Base-by-base conservation (phyloP, 2,329 filamentous ascomycete species). In the Diplodia scrobiculata region DNA sequence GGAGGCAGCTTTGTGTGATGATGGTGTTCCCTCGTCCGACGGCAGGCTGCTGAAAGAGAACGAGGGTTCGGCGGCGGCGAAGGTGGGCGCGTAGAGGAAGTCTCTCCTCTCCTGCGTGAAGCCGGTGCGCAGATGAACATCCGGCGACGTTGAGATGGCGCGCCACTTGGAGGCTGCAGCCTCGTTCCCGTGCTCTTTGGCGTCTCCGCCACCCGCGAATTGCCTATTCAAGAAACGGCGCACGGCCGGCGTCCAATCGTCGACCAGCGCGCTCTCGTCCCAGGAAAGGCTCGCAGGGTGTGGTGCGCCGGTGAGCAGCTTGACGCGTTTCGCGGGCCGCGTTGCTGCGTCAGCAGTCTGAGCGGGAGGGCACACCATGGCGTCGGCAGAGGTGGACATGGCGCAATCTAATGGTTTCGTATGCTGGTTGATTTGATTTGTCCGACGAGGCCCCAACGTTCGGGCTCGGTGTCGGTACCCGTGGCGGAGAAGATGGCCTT, bases 251-350 rank as follows among this genome's bases (percentile, higher is more conserved):
- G 76, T 71, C 69, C 85, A 84, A 13, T 74, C 73, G 7, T 81
- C 72, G 19, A 87, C 76, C 47, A 91, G 80, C n/a, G 74, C 71
- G 1, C 76, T 70, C 13, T 83, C 74, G 53, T 81, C 74, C 84
- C 88, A 90, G 48, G 82, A 75, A 25, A 91, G 79, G 27, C 79
- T 76, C 10, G 76, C 77, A 34, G 78, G 73, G 38, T 82, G 76
- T 2, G 89, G 89, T n/a, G 89, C 87, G 27, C 89, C 89, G 64
- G 84, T 81, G 65, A 88, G 76, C 68, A 86, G 81, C 63, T 86
- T 81, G 70, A 79, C 76, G 45, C 59, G 59, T 36, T 41, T 63
- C 14, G 47, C 32, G 67, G 67, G 65, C 47, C 59, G 54, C 19
- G 1, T 14, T n/a, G 52, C 17, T 5, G 27, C 52, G 34, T 34